Base-by-base conservation (phyloP, 148 eudicot species). In the Mesembryanthemum crystallinum region DNA sequence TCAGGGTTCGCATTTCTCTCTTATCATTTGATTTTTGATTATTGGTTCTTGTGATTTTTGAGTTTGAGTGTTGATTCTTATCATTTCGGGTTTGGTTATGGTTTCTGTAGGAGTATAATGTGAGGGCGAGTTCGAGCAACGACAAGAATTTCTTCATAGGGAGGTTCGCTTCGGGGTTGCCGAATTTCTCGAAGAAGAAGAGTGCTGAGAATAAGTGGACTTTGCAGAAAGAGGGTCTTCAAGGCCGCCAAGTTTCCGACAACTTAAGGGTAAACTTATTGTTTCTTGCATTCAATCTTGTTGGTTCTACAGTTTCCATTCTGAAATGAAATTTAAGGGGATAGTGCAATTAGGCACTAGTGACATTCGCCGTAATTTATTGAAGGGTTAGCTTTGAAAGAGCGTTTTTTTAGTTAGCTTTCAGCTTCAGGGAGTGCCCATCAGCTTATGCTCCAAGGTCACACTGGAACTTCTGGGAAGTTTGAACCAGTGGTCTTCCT, bases 121-220 rank as follows among this genome's bases (percentile, higher is more conserved):
- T 92, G 0, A 89, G 88, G 59, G 78, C 96, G 13, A 78, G 89
- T 57, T 69, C 89, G 23, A 85, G 74, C 81, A 89, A 30, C 30
- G 94, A 95, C 68, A 95, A 92, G 83, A 89, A 89, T 82, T 92
- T 87, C 79, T 92, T 92, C 78, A 88, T 92, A 43, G 98, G 91
- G 62, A 85, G 96, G 76, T 95, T 95, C 80, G 88, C 85, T 8
- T 65, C 91, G 0, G 98, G 98, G 4, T 83, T 95, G 74, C 98
- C 98, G 15, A 81, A 62, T 68, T 90, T 90, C 64, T 87, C 94
- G 9, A 92, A 86, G 86, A 92, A 90, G 86, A 91, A 89, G 85
- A 88, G 81, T 74, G 80, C 87, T 29, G 89, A 90, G 70, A 90
- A 88, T 71, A 86, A 89, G 69, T 95, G 98, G 98, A 79, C 86